Conservation (phyloP, 805 yeast genomes). For the Zygoascus flipseniorum region DNA sequence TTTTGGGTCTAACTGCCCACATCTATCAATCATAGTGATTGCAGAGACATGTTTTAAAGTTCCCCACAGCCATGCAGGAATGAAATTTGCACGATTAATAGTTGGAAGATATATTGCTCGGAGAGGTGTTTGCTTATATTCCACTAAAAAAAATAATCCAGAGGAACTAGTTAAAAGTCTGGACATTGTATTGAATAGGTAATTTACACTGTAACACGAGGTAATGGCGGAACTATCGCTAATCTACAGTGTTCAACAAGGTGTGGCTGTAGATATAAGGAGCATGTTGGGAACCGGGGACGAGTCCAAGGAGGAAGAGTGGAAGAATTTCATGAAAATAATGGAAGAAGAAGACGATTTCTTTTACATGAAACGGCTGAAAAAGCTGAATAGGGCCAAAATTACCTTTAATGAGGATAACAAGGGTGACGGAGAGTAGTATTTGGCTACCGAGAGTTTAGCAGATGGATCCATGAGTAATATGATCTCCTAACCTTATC, state of each 20-base stretch:
- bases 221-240: too few relatives aligned
- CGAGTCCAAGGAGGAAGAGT: conserved; percentile 8
- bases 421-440: not conserved
- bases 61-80: too few relatives aligned
- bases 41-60: too few relatives aligned
- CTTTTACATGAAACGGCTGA: conserved; percentile 5
- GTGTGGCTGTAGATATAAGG: conserved; percentile 19
- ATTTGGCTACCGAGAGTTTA: not conserved
- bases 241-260: conserved; percentile 5
- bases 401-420: not conserved
- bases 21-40: too few relatives aligned
- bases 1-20: too few relatives aligned
- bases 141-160: not conserved
- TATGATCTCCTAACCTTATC: not conserved
- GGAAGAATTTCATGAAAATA: conserved; percentile 11
- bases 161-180: conserved; percentile 4
- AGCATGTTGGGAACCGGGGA: conserved; percentile 15
- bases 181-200: conserved; percentile 8
- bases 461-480: not conserved
- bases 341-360: conserved; percentile 2
- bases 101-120: too few relatives aligned
- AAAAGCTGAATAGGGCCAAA: not conserved
- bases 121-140: not conserved
- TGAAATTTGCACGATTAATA: too few relatives aligned
- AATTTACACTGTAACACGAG: not conserved